Evolutionary conservation across 331 rosid species (phyloP).

Genomic region (Dryas integrifolia): DNA sequence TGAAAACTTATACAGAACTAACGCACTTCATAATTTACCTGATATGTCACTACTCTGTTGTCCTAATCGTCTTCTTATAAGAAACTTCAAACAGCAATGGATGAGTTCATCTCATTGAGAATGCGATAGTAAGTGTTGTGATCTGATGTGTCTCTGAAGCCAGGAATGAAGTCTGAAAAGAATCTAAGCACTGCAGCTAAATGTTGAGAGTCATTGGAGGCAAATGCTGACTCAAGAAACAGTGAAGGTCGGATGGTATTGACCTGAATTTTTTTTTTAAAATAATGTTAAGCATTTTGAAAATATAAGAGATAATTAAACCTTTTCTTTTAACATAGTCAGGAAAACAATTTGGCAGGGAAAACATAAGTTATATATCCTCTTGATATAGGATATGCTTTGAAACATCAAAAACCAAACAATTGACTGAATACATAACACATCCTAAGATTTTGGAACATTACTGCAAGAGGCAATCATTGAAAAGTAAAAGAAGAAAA

Average conservation of each 20-base stretch:
- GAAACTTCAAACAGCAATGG: constrained; percentile 49
- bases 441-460: neutral
- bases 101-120: constrained; percentile 67
- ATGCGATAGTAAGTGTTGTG: constrained; percentile 64
- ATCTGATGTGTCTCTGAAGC: constrained; percentile 62
- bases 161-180: constrained; percentile 75
- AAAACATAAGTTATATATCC: neutral
- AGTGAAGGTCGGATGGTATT: constrained; percentile 67
- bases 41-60: neutral
- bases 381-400: neutral
- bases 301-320: neutral
- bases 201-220: constrained; percentile 62
- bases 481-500: neutral
- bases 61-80: neutral
- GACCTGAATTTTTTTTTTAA: constrained; percentile 56
- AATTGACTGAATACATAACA: neutral
- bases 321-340: neutral
- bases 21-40: neutral
- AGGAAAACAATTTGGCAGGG: neutral
- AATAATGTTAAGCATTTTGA: neutral
- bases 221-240: constrained; percentile 82
- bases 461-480: neutral
- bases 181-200: constrained; percentile 87
- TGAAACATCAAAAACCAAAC: neutral
- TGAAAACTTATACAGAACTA: neutral